Conservation (phyloP, 1,284 basidiomycete genomes). For the Tremellales sp. region DNA sequence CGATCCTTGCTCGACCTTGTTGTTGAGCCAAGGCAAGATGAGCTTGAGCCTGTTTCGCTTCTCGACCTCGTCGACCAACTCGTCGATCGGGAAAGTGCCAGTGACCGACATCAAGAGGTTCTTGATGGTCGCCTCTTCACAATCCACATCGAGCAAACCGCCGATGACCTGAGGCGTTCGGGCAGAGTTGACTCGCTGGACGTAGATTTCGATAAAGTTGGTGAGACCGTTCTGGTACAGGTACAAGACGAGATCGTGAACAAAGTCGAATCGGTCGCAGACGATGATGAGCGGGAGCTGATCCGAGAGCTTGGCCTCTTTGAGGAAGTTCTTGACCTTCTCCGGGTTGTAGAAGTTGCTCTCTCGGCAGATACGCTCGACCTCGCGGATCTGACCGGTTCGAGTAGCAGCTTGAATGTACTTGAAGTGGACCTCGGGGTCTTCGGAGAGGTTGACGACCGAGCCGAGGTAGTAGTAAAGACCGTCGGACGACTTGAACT, state of each 20-base stretch:
- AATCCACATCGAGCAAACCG: constrained; percentile 95
- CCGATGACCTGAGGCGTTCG: constrained; percentile 98
- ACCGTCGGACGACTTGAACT: constrained; percentile 96
- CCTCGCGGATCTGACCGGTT: constrained; percentile 97
- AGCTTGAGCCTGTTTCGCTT: constrained; percentile 93
- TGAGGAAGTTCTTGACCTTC: constrained; percentile 99
- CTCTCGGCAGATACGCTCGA: constrained; percentile 97
- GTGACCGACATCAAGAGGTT: constrained; percentile 87
- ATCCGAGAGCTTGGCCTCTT: constrained; percentile 93
- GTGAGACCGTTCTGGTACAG: constrained; percentile 96
- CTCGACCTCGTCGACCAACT: constrained; percentile 96
- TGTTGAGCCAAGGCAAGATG: constrained; percentile 95
- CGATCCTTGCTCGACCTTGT: constrained; percentile 83
- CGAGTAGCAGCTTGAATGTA: constrained; percentile 99
- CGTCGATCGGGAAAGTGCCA: constrained; percentile 96
- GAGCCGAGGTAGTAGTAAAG: constrained; percentile 98
- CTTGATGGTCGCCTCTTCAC: constrained; percentile 96
- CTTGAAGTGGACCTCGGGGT: constrained; percentile 99
- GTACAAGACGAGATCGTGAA: constrained; percentile 97
- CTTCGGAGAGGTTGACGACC: constrained; percentile 92
- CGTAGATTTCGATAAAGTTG: constrained; percentile 99
- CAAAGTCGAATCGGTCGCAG: constrained; percentile 99
- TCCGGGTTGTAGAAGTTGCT: constrained; percentile 98
- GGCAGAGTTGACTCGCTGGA: constrained; percentile 95
- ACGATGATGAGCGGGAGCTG: constrained; percentile 99